Base-by-base conservation (phyloP, 176 grass and related monocot genomes). In the maize (Zea mays) region DNA sequence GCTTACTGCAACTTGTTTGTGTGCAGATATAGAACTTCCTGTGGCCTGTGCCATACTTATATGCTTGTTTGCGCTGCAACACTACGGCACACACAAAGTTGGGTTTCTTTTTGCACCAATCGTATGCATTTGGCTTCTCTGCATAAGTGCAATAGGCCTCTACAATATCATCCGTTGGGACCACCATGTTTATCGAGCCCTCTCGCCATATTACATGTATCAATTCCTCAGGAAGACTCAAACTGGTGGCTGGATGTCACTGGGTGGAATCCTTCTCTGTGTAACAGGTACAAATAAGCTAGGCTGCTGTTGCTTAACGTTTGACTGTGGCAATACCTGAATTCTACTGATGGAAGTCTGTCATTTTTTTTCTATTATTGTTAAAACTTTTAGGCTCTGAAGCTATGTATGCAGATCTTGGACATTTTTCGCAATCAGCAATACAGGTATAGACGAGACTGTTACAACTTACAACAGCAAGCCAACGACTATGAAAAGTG, bases 381-480 rank as follows among this genome's bases (percentile, higher is more conserved):
- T 48, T 80, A 58, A 60, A 79, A 79, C 47, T 74, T 63, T 69
- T 46, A 99, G 96, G 96, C 13, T 99, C 96, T 37, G 96, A 99
- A 82, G 90, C 96, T 73, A 92, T 95, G 96, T 99, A 90, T 85
- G 89, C 96, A 21, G 96, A 99, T 88, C 89, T 99, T 67, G 96
- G 96, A 34, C 96, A 99, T 75, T 99, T 99, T 78, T 95, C 96
- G 10, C 92, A 95, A 43, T 72, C 81, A 73, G 90, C 96, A 62
- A 92, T 99, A 72, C 88, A 99, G 87, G 96, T 95, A 92, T 2
- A 38, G 2, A 82, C 19, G 67, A 48, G 39, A 19, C 4, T 79
- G 17, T 63, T 44, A 57, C 19, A 44, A 49, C 7, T 34, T 66
- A 42, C 41, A 36, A 40, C 21, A 34, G 13, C 13, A 36, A 63